Percentiles rank a stretch among this genome's conserved stretches.
Conservation (phyloP, 305 asterid genomes). For the Rubia occidens region DNA sequence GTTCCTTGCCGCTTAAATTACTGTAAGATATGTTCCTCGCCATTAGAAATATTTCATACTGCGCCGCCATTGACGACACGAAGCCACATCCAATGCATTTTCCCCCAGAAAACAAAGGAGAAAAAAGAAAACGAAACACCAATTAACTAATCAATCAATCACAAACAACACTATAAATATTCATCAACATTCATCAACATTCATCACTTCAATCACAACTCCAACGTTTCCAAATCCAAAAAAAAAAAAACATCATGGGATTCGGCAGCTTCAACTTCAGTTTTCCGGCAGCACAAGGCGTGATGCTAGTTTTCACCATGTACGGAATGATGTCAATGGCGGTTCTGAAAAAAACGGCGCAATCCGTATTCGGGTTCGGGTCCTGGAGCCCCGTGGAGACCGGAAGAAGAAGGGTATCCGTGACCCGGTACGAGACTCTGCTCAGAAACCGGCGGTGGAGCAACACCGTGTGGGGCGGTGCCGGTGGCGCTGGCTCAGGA, state of each 20-base stretch:
- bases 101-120: not conserved
- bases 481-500: constrained; percentile 17
- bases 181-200: not conserved
- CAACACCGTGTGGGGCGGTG: not conserved
- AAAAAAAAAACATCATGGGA: constrained; percentile 25
- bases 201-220: not conserved
- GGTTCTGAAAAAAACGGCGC: constrained; percentile 30
- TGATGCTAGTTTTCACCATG: constrained; percentile 31
- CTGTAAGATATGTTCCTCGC: not conserved
- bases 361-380: constrained; percentile 21
- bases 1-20: not conserved
- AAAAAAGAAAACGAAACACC: not conserved
- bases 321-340: constrained; percentile 38
- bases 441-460: constrained; percentile 20
- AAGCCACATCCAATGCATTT: not conserved
- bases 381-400: constrained; percentile 3
- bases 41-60: not conserved
- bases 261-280: constrained; percentile 18
- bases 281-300: constrained; percentile 38
- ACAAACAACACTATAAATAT: not conserved
- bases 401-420: constrained; percentile 32
- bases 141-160: not conserved
- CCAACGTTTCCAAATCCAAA: not conserved
- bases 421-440: constrained; percentile 27
- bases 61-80: not conserved